Base-by-base conservation (phyloP, 2,329 filamentous ascomycete species). In the Setomelanomma holmii region DNA sequence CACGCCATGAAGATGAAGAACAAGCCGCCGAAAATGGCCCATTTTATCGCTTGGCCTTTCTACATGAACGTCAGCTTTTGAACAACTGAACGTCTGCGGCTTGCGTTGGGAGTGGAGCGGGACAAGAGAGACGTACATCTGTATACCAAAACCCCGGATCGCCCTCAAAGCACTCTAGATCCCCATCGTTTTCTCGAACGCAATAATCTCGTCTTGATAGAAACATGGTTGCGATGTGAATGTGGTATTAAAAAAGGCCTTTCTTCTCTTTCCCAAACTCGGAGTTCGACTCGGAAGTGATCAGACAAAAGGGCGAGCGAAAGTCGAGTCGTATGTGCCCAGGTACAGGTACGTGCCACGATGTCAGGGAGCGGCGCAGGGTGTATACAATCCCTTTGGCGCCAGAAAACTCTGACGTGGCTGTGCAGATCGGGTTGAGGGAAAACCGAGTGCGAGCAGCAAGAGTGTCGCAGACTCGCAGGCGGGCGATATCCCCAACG, bases 11-110 rank as follows among this genome's bases (percentile, higher is more conserved):
- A 75, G 53, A 86, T 49, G 49, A 81, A 52, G 63, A 90, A 78
- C 59, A 93, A 70, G 56, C 79, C 76, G 54, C 84, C 82, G 67
- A 93, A 85, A 53, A 93, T 76, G 40, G 82, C 80, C 84, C 89
- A 93, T 74, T 90, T 89, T 64, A 91, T 78, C 51, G 87, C 86
- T 49, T 82, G 75, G 50, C 85, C 87, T 30, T 80, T 82, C 86
- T 89, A 50, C 51, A 16, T 14, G 16, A 5, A 4, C 40, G 59
- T 42, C 20, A n/a, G 1, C 21, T 8, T n/a, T 39, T 12, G 14
- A n/a, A n/a, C n/a, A n/a, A n/a, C n/a, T n/a, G n/a, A n/a, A n/a
- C n/a, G n/a, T n/a, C n/a, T n/a, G n/a, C n/a, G n/a, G n/a, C n/a
- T n/a, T n/a, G n/a, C n/a, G n/a, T n/a, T n/a, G n/a, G n/a, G n/a